A percentile compares a stretch with the other conserved stretches of the same genome.
Conservation (phyloP, 1,284 basidiomycete species). For the Phylloboletellus chloephorus region DNA sequence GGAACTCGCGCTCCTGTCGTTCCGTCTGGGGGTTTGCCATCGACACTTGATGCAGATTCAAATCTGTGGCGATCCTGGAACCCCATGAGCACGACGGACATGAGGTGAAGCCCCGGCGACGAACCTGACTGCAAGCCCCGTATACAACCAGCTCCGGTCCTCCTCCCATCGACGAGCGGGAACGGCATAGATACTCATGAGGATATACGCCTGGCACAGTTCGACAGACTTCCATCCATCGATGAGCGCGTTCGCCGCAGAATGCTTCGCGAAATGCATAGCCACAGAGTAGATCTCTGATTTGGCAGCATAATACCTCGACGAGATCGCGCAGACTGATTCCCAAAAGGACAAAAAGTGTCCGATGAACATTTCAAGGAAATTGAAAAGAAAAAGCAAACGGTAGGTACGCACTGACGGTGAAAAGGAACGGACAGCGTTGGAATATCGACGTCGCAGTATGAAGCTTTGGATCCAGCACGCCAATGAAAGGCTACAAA, state of each 20-base stretch:
- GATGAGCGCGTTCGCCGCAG: conserved; percentile 71
- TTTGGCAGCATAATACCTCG: conserved; percentile 68
- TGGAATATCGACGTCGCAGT: conserved; percentile 68
- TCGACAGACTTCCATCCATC: conserved; percentile 74
- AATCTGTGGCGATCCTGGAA: conserved; percentile 69
- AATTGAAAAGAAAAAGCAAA: not conserved
- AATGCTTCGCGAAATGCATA: conserved; percentile 82
- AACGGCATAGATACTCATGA: conserved; percentile 74
- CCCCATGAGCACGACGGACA: not conserved
- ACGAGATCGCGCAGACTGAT: conserved; percentile 72
- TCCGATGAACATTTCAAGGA: too few species aligned
- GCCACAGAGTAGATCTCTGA: conserved; percentile 78
- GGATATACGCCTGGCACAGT: conserved; percentile 57
- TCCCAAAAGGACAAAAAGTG: too few species aligned
- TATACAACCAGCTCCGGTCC: conserved; percentile 77
- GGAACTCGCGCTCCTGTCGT: conserved; percentile 69
- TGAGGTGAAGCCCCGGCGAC: conserved; percentile 2
- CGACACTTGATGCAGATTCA: conserved; percentile 73
- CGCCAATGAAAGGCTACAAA: conserved; percentile 69
- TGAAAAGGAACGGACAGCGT: conserved; percentile 77
- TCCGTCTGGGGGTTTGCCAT: conserved; percentile 55
- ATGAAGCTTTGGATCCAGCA: conserved; percentile 70
- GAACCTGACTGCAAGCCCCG: conserved; percentile 71
- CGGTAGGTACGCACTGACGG: conserved; percentile 55
- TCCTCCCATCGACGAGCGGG: conserved; percentile 80